Evolutionary conservation across 345 rosid species (phyloP), one percentile per base, ranked within the genome.

Genomic region (Anacardium occidentale): DNA sequence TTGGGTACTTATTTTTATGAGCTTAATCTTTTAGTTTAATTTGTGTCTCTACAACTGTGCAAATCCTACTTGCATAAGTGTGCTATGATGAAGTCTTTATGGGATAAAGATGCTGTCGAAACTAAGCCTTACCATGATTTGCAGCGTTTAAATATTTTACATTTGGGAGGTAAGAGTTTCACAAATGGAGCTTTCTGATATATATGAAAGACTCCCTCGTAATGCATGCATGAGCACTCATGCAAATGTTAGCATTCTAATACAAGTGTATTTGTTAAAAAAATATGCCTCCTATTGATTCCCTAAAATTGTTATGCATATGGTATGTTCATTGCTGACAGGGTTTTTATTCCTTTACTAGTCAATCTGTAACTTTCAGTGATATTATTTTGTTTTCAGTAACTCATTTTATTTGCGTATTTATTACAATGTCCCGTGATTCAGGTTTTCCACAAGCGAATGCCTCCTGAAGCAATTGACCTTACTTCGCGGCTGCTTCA

Each of bases 401-500:
- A 42, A 12, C 34, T 50, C 21, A 40, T 34, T 48, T 51, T 10
- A 18, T 17, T 18, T 34, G 44, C 34, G 8, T 51, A 64, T 56
- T 66, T 66, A 50, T 63, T 62, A 51, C 61, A 26, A 47, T 52
- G 18, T 72, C 50, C 68, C 70, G 56, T 62, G 52, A 51, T 74
- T 44, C 77, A 91, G 94, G 85, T 91, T 73, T 91, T 91, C 78
- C 91, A 88, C 76, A 89, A 89, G 73, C 77, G 89, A 61, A 89
- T 89, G 94, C 97, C 97, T 79, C 91, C 97, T 25, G 95, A 91
- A 84, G 97, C 97, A 29, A 85, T 91, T 69, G 97, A 91, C 76
- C 95, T 91, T 8, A 88, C 89, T 21, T 91, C 97, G 42, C 83
- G 97, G 74, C 89, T 91, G 67, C 88, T 91, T 65, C 97, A 91